Evolutionary conservation across 257 asterid genomes (phyloP).

Genomic region (Fraxinus excelsior): DNA sequence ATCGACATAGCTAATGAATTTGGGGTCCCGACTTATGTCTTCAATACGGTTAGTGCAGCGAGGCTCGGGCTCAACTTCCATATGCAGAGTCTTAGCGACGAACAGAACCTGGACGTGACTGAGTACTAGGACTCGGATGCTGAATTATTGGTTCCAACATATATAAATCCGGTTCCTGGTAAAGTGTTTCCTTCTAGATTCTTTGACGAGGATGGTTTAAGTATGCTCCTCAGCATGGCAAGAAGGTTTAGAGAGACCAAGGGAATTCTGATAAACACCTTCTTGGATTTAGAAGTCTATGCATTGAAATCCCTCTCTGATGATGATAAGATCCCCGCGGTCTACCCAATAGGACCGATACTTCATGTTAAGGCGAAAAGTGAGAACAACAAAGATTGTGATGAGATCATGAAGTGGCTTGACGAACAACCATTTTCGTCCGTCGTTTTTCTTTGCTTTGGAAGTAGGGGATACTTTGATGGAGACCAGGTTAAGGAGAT

Average conservation of each 20-base stretch:
- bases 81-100: slow-evolving; percentile 33
- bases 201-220: neutral
- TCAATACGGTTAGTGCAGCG: slow-evolving; percentile 47
- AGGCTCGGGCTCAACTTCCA: slow-evolving; percentile 36
- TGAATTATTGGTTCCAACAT: slow-evolving; percentile 20
- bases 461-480: slow-evolving; percentile 29
- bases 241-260: slow-evolving; percentile 27
- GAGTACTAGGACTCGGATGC: slow-evolving; percentile 1
- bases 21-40: slow-evolving; percentile 42
- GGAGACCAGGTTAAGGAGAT: slow-evolving; percentile 40
- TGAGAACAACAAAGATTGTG: neutral
- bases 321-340: slow-evolving; percentile 24
- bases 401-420: slow-evolving; percentile 27
- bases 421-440: slow-evolving; percentile 37
- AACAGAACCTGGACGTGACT: neutral
- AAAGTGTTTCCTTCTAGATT: slow-evolving; percentile 22
- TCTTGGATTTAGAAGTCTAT: slow-evolving; percentile 34
- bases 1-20: slow-evolving; percentile 54
- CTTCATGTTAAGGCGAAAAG: neutral
- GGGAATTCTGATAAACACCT: slow-evolving; percentile 41
- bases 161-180: slow-evolving; percentile 32
- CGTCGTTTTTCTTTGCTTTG: slow-evolving; percentile 44
- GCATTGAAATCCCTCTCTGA: slow-evolving; percentile 22
- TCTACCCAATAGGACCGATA: slow-evolving; percentile 45
- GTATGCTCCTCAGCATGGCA: neutral